phyloP scores from a whole-genome alignment of 2,329 filamentous ascomycete species.

The Aspergillus sp. region DNA sequence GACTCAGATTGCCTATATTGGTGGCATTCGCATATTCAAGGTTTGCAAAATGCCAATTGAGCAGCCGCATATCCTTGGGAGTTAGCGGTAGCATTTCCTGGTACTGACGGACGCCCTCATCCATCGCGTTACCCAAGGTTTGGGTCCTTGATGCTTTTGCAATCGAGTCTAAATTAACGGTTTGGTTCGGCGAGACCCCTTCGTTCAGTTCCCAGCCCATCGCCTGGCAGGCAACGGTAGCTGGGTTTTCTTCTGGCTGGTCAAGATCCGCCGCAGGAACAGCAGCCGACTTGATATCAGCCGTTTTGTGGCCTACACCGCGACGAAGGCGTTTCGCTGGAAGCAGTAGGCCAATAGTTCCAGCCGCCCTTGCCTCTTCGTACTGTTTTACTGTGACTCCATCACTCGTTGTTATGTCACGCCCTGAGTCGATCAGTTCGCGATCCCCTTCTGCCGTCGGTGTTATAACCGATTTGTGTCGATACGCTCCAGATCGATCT shows the following conservation, averaged over 20 bases:
- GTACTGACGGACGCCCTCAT: conserved; percentile 88
- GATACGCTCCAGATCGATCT: conserved; percentile 86
- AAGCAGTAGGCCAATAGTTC: conserved; percentile 48
- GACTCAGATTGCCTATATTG: conserved; percentile 80
- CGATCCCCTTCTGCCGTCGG: conserved; percentile 80
- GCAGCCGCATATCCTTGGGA: conserved; percentile 80
- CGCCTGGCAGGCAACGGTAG: conserved; percentile 71
- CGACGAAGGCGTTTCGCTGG: conserved; percentile 45
- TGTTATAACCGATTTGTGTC: conserved; percentile 69
- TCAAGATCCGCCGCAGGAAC: conserved; percentile 60
- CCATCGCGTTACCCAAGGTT: conserved; percentile 86
- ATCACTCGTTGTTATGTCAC: conserved; percentile 71
- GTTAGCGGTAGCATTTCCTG: conserved; percentile 77
- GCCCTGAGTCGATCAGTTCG: conserved; percentile 76
- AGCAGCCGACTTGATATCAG: conserved; percentile 49
- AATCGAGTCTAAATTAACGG: conserved; percentile 69
- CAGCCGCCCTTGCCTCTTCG: conserved; percentile 67
- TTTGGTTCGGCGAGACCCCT: conserved; percentile 62
- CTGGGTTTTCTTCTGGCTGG: conserved; percentile 67
- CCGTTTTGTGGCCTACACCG: conserved; percentile 47
- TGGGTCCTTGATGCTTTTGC: conserved; percentile 63
- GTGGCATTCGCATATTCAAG: conserved; percentile 96
- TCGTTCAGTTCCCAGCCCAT: conserved; percentile 81
- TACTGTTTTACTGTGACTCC: conserved; percentile 69
- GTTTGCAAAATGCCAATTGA: conserved; percentile 99